Base-by-base conservation (phyloP, 345 rosid genomes). In the Aurinia saxatilis region DNA sequence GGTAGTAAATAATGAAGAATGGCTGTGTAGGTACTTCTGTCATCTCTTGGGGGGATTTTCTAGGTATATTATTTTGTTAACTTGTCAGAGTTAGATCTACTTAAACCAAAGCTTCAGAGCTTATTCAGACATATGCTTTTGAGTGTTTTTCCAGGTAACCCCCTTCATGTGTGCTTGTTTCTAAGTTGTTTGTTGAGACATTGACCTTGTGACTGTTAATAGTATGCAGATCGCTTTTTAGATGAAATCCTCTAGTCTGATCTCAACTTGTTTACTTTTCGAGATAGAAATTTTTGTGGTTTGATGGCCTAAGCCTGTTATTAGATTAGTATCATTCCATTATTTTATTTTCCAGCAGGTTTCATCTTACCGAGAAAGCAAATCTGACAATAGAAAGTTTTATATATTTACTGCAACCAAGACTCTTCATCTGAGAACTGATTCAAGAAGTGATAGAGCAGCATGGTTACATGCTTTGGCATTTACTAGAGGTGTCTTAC, bases 381-480 rank as follows among this genome's bases (percentile, higher is more conserved):
- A 80, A 73, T 90, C 97, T 18, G 99, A 93, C 57, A 86, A 84
- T 59, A 73, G 84, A 80, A 79, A 82, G 58, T 91, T 91, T 68
- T 91, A 91, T 78, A 84, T 93, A 65, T 82, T 87, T 65, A 90
- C 97, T 66, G 92, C 96, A 33, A 90, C 88, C 50, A 93, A 90
- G 75, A 93, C 97, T 17, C 90, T 93, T 67, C 99, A 93, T 78
- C 68, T 93, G 73, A 87, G 97, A 75, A 87, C 96, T 62, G 87
- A 81, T 67, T 85, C 97, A 11, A 87, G 61, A 57, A 71, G 77
- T 53, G 97, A 93, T 72, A 80, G 99, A 61, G 84, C 73, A 50
- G 96, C 95, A 72, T 93, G 99, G 99, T 73, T 93, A 31, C 97
- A 85, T 75, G 97, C 92, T 63, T 79, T 93, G 82, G 84, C 77